Evolutionary conservation across 345 rosid genomes (phyloP).

Genomic region (Ceriops decandra): DNA sequence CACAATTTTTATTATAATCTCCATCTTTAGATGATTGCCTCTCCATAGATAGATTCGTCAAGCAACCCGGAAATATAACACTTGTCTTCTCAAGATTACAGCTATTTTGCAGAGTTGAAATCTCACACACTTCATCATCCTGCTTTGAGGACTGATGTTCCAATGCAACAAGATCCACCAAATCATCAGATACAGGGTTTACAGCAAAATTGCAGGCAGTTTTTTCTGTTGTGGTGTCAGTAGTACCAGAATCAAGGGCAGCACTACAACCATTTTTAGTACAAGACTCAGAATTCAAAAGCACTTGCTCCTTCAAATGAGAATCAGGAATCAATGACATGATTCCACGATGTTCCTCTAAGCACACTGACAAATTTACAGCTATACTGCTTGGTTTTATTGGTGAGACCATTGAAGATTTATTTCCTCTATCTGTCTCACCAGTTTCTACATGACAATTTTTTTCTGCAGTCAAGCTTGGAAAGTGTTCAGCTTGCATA

Average conservation of each 20-base stretch:
- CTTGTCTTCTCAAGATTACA: slow-evolving; percentile 32
- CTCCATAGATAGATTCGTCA: slow-evolving; percentile 37
- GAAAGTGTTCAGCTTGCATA: slow-evolving; percentile 28
- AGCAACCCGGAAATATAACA: slow-evolving; percentile 26
- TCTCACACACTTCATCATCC: slow-evolving; percentile 36
- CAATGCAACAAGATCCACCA: slow-evolving; percentile 22
- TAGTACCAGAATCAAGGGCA: slow-evolving; percentile 30
- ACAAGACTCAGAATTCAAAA: slow-evolving; percentile 28
- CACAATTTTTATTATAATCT: slow-evolving; percentile 32
- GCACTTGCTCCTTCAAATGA: slow-evolving; percentile 30
- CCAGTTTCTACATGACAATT: slow-evolving; percentile 20
- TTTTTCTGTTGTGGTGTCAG: slow-evolving; percentile 35
- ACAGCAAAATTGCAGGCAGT: slow-evolving; percentile 34
- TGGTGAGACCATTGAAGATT: slow-evolving; percentile 27
- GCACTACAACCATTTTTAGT: slow-evolving; percentile 33
- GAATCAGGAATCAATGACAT: slow-evolving; percentile 30
- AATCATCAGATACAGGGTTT: slow-evolving; percentile 37
- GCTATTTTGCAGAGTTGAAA: slow-evolving; percentile 35
- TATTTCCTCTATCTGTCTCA: slow-evolving; percentile 34
- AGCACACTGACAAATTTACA: slow-evolving; percentile 28
- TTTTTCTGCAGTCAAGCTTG: slow-evolving; percentile 33
- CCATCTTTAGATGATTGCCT: slow-evolving; percentile 38
- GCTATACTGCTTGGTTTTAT: slow-evolving; percentile 17
- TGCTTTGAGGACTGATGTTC: slow-evolving; percentile 31
- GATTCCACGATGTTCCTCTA: slow-evolving; percentile 29